These are phyloP conservation scores for Vishniacozyma victoriae DNA, from an alignment of 768 basidiomycete genomes.

Conservation along the genomic window DNA sequence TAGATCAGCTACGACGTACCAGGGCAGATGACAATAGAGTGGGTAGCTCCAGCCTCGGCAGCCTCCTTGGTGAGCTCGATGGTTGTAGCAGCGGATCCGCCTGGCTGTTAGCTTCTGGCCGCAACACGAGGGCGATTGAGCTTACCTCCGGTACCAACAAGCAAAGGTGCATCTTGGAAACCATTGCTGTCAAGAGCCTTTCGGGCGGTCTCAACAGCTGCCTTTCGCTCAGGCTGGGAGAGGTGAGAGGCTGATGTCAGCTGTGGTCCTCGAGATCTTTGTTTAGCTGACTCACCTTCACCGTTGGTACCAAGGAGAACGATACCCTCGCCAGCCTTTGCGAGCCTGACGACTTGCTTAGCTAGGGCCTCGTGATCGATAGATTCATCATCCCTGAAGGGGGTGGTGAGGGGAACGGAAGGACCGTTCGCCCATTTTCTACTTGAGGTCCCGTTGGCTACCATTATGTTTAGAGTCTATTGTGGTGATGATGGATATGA, in stretches of 20 bases:
- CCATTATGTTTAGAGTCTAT: too few species aligned
- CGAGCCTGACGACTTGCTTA: conserved; percentile 67
- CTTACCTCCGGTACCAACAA: conserved; percentile 70
- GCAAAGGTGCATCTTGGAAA: conserved; percentile 61
- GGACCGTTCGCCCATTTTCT: conserved; percentile 55
- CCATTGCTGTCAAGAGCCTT: conserved; percentile 67
- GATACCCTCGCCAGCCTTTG: conserved; percentile 53
- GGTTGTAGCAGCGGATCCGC: conserved; percentile 71
- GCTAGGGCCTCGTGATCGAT: conserved; percentile 63
- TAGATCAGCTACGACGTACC: conserved; percentile 14
- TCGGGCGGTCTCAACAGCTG: conserved; percentile 56
- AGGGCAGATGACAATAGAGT: conserved; percentile 58
- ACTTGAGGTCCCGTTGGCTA: conserved; percentile 9
- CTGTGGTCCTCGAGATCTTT: background rate
- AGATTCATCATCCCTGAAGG: conserved; percentile 62
- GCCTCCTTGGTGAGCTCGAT: conserved; percentile 65
- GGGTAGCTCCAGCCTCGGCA: conserved; percentile 73
- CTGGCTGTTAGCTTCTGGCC: background rate
- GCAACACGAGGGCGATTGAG: background rate
- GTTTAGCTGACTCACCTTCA: conserved; percentile 55
- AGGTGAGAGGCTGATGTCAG: conserved; percentile 41
- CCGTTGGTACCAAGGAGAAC: conserved; percentile 38
- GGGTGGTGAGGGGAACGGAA: conserved; percentile 68
- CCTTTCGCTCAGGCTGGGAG: conserved; percentile 37
- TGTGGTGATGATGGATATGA: too few species aligned